Evolutionary conservation across 805 yeast genomes (phyloP).

Genomic region (Candida ponderosae): DNA sequence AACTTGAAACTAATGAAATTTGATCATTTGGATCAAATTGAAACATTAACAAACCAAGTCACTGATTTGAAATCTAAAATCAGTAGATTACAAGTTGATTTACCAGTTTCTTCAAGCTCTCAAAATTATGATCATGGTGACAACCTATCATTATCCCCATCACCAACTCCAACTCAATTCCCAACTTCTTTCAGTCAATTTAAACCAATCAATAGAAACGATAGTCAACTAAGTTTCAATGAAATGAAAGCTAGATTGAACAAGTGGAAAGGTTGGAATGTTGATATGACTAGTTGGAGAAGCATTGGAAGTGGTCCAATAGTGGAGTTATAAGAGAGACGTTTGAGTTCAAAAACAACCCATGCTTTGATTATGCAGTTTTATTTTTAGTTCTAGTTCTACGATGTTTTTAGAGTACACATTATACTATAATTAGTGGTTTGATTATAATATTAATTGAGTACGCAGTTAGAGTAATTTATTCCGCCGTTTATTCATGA

Average conservation of each 20-base stretch:
- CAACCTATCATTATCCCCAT: conserved; percentile 7
- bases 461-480: no score
- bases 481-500: no score
- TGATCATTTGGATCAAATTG: conserved; percentile 26
- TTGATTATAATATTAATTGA: no score
- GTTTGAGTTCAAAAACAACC: no score
- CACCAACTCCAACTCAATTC: conserved; percentile 14
- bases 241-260: conserved; percentile 49
- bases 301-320: conserved; percentile 59
- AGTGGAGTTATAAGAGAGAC: conserved; percentile 38
- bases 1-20: conserved; percentile 26
- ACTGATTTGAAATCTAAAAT: conserved; percentile 17
- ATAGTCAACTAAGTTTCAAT: conserved; percentile 31
- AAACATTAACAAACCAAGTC: conserved; percentile 20
- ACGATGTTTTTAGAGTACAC: no score
- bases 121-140: conserved; percentile 13
- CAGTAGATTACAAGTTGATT: conserved; percentile 18
- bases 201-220: conserved; percentile 9
- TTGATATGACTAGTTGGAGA: conserved; percentile 83
- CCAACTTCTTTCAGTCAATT: conserved; percentile 11
- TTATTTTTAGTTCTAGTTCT: no score
- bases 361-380: no score
- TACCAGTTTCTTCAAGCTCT: conserved; percentile 13
- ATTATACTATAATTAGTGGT: no score
- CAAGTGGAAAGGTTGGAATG: conserved; percentile 79